Evolutionary conservation across 1,284 basidiomycete species (phyloP).

Genomic region (Exobasidium rhododendri): DNA sequence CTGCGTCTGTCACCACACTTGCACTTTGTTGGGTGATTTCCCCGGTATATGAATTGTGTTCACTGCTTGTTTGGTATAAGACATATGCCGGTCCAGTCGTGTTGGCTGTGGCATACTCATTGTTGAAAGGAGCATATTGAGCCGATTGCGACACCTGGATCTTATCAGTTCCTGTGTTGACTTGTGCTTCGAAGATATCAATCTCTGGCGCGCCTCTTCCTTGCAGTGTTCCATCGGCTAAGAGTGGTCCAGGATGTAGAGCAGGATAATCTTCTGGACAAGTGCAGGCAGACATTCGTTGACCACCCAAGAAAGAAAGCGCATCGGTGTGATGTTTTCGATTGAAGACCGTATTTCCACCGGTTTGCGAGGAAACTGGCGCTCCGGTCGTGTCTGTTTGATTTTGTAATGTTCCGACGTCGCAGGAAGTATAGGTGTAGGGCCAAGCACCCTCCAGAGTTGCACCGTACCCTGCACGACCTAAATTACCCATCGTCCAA

Average conservation of each 20-base stretch:
- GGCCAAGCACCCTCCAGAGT: slow-evolving; percentile 66
- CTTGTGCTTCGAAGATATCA: slow-evolving; percentile 66
- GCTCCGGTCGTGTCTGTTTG: slow-evolving; percentile 37
- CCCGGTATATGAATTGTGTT: slow-evolving; percentile 73
- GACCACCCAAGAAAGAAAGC: slow-evolving; percentile 56
- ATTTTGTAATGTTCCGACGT: slow-evolving; percentile 46
- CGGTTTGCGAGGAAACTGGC: slow-evolving; percentile 24
- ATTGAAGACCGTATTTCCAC: slow-evolving; percentile 42
- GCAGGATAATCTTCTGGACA: slow-evolving; percentile 67
- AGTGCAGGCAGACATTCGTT: slow-evolving; percentile 66
- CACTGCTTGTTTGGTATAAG: slow-evolving; percentile 58
- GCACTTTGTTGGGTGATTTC: slow-evolving; percentile 71
- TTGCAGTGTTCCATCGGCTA: slow-evolving; percentile 66
- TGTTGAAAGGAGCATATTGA: slow-evolving; percentile 69
- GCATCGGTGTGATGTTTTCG: slow-evolving; percentile 45
- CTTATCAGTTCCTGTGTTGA: slow-evolving; percentile 15
- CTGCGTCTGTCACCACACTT: slow-evolving; percentile 34
- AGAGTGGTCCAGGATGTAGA: slow-evolving; percentile 72
- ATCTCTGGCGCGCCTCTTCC: slow-evolving; percentile 69
- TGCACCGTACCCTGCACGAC: slow-evolving; percentile 51
- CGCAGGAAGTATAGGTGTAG: slow-evolving; percentile 61
- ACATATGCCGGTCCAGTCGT: slow-evolving; percentile 36
- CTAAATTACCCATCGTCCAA: slow-evolving; percentile 83
- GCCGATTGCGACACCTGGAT: slow-evolving; percentile 72
- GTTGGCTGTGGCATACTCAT: slow-evolving; percentile 44